Evolutionary conservation across 371 early-diverging fungal genomes (phyloP).

Genomic region (Blastocladiella emersonii): DNA sequence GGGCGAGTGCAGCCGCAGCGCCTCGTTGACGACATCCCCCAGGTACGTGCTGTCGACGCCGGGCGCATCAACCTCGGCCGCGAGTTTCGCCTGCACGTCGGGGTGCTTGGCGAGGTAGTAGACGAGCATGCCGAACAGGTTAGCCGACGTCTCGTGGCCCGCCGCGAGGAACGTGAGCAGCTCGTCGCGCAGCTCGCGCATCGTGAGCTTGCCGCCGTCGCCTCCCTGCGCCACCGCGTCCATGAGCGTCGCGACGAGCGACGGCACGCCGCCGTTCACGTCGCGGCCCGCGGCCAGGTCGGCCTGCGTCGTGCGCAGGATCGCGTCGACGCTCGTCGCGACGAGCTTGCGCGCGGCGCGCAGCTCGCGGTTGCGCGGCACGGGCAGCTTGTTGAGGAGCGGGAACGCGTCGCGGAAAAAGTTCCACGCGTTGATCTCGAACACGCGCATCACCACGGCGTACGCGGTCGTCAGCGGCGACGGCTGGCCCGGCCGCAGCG

Average conservation of each 20-base stretch:
- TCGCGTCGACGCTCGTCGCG: neutral
- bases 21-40: neutral
- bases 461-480: neutral
- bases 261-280: no score
- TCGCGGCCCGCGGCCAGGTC: no score
- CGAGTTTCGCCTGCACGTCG: neutral
- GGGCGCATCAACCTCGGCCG: neutral
- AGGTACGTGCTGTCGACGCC: neutral
- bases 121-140: neutral
- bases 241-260: no score
- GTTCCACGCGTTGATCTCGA: neutral
- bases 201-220: no score
- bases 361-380: neutral
- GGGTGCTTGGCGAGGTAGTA: neutral
- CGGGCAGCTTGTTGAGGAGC: neutral
- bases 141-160: neutral
- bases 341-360: neutral
- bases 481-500: neutral
- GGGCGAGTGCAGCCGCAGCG: conserved; percentile 1
- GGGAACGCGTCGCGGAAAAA: neutral
- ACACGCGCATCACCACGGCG: neutral
- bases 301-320: neutral
- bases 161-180: neutral
- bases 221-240: no score
- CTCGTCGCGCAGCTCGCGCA: neutral